Conservation (phyloP, 441 rosid species). For the Jatropha podagrica region DNA sequence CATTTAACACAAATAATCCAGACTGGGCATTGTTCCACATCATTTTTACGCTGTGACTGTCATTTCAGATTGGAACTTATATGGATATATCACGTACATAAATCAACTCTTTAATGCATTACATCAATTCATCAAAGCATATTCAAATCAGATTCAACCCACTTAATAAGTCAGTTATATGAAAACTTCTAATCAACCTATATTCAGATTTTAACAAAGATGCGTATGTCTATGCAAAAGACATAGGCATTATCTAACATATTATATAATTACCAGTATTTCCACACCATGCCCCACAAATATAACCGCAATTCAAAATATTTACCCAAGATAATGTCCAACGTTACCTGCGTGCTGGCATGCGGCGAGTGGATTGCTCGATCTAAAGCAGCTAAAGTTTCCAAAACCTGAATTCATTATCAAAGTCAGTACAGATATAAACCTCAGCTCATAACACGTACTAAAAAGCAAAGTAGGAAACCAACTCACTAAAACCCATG, state of each 20-base stretch:
- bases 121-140: constrained; percentile 13
- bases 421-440: constrained; percentile 7
- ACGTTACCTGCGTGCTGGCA: constrained; percentile 88
- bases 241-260: neutral
- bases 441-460: constrained; percentile 22
- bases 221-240: too few relatives aligned
- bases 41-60: constrained; percentile 1
- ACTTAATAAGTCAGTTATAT: neutral
- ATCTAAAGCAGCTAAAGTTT: constrained; percentile 92
- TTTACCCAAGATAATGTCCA: constrained; percentile 9
- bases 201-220: neutral
- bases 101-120: neutral
- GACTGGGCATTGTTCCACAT: neutral
- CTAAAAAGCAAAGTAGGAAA: constrained; percentile 23
- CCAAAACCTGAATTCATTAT: constrained; percentile 71
- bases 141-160: neutral
- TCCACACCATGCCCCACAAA: neutral
- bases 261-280: neutral
- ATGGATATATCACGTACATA: neutral
- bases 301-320: constrained; percentile 3
- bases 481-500: constrained; percentile 95
- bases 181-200: neutral
- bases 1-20: constrained; percentile 1
- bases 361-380: constrained; percentile 97
- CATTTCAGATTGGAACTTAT: neutral